phyloP scores from a whole-genome alignment of 1,284 basidiomycete species.

The Ustilago trichophora region DNA sequence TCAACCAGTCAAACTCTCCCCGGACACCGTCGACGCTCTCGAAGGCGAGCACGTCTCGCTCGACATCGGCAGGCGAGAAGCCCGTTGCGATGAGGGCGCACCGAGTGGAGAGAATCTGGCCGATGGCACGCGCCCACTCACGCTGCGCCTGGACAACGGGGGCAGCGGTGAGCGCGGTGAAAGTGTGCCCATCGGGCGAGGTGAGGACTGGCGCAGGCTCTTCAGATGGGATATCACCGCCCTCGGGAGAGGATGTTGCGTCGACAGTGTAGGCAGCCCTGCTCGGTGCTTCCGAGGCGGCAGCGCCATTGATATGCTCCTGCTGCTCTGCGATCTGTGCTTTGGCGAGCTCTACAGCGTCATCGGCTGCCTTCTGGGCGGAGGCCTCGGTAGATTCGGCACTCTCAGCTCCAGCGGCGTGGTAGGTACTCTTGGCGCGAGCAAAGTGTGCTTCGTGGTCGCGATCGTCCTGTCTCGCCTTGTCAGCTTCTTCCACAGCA shows the following conservation, averaged over 20 bases:
- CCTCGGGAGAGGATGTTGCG: slow-evolving; percentile 50
- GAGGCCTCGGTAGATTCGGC: slow-evolving; percentile 39
- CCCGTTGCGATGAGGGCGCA: slow-evolving; percentile 95
- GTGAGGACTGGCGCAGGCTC: slow-evolving; percentile 58
- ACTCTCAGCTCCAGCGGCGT: slow-evolving; percentile 43
- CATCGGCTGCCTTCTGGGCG: slow-evolving; percentile 37
- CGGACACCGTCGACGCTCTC: slow-evolving; percentile 85
- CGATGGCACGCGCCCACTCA: slow-evolving; percentile 64
- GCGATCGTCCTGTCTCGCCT: slow-evolving; percentile 54
- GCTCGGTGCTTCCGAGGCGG: not conserved
- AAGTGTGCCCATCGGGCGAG: slow-evolving; percentile 36
- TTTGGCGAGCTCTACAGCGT: slow-evolving; percentile 30
- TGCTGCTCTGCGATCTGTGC: slow-evolving; percentile 32
- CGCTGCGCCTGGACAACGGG: slow-evolving; percentile 65
- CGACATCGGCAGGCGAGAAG: slow-evolving; percentile 93
- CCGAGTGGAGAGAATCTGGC: slow-evolving; percentile 72
- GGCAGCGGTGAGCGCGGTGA: slow-evolving; percentile 53
- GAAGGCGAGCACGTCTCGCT: slow-evolving; percentile 89
- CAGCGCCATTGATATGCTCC: slow-evolving; percentile 9
- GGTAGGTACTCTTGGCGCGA: slow-evolving; percentile 58
- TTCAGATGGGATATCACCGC: slow-evolving; percentile 59
- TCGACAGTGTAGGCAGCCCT: slow-evolving; percentile 43
- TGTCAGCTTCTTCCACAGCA: slow-evolving; percentile 59
- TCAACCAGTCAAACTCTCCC: slow-evolving; percentile 95
- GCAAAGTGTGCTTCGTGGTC: slow-evolving; percentile 55